Evolutionary conservation across 2,329 filamentous ascomycete genomes (phyloP), one percentile per base, ranked within the genome.

Genomic region (Tolypocladium album): DNA sequence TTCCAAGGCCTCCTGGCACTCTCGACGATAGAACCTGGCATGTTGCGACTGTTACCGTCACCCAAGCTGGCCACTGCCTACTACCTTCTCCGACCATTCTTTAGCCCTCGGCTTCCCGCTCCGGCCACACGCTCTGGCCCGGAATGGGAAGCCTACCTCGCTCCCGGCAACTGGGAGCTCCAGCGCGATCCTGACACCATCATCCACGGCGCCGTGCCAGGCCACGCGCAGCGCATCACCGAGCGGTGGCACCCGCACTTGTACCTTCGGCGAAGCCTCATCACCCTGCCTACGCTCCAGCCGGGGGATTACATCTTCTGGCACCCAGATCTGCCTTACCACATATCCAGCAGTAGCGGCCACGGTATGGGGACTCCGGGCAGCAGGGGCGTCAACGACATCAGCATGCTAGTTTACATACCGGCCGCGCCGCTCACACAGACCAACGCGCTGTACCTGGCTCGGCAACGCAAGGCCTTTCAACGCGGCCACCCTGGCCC

Each of bases 41-140:
- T 91, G 71, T 87, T 89, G 8, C 89, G 87, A 0, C 75, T 94
- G 17, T 79, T 87, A 22, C 86, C 92, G 1, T 91, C 90, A 63
- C 89, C 90, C 0, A 79, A 81, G 58, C 82, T 88, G 59, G 86
- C 88, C 20, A 92, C 89, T 0, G 87, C 89, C 2, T 94, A 94
- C 72, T 87, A 86, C 64, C 80, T 94, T 0, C 80, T 94, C 2
- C 75, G 81, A 2, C 81, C 80, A 5, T 82, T 83, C 68, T 83
- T 83, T 70, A 74, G 73, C 57, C 72, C 79, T 24, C 76, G 74
- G 62, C 74, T 67, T 9, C 72, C 74, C 3, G 71, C 76, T 4
- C 79, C 79, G 0, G 72, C 74, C 34, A 60, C 59, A n/a, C 72
- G 70, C 58, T 67, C 67, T 20, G 75, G 75, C 5, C 72, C 70